phyloP scores from a whole-genome alignment of 805 yeast species.

The Kodamaea jinghongensis region DNA sequence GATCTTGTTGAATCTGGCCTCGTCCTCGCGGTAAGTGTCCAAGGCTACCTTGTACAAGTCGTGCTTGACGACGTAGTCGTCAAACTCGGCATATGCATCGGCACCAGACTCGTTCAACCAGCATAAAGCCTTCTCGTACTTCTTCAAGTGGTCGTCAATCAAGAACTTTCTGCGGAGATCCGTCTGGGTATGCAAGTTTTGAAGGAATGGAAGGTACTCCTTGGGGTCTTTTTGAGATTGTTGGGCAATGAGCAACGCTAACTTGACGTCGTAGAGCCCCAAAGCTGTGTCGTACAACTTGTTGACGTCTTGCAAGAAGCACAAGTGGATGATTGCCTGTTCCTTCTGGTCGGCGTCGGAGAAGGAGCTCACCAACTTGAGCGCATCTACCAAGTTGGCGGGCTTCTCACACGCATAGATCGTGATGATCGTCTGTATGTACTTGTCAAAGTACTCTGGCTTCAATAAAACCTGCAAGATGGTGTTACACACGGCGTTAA shows the following conservation, averaged over 20 bases:
- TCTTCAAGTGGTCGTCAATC: constrained; percentile 76
- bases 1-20: constrained; percentile 49
- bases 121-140: constrained; percentile 62
- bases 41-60: constrained; percentile 69
- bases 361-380: constrained; percentile 56
- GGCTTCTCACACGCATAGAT: constrained; percentile 92
- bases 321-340: constrained; percentile 73
- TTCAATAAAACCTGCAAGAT: constrained; percentile 54
- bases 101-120: constrained; percentile 54
- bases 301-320: constrained; percentile 89
- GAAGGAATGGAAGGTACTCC: constrained; percentile 91
- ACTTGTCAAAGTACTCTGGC: constrained; percentile 52
- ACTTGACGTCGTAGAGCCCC: constrained; percentile 75
- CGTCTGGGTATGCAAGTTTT: constrained; percentile 65
- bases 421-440: constrained; percentile 77
- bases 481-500: constrained; percentile 74
- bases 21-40: constrained; percentile 55
- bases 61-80: constrained; percentile 67
- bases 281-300: constrained; percentile 75
- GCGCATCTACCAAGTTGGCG: constrained; percentile 75
- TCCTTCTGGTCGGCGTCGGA: constrained; percentile 46
- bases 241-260: constrained; percentile 85
- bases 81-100: constrained; percentile 49
- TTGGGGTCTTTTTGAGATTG: constrained; percentile 97
- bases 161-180: constrained; percentile 66